A percentile compares a stretch with the other conserved stretches of the same genome.
phyloP scores from a whole-genome alignment of 495 filamentous ascomycete species.

The Podospora didyma region DNA sequence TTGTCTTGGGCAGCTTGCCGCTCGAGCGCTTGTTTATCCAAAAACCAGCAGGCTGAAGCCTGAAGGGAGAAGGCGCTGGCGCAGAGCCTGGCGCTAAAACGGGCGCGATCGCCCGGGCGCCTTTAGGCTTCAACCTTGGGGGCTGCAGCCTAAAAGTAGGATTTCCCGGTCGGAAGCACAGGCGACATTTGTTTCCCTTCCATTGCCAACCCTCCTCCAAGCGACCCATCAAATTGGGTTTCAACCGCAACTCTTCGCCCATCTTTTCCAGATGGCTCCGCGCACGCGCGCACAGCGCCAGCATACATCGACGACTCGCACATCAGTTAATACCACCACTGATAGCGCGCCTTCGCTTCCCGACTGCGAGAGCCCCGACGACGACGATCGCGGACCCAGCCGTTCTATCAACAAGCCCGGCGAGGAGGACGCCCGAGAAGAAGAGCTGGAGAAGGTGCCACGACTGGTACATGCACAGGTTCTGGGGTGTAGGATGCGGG shows the following conservation, averaged over 20 bases:
- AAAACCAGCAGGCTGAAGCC: too few relatives aligned
- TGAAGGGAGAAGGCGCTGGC: too few relatives aligned
- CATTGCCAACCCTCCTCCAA: not conserved
- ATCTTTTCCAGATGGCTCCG: constrained; percentile 7
- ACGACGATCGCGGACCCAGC: not conserved
- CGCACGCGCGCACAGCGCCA: constrained; percentile 2
- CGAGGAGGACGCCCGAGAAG: not conserved
- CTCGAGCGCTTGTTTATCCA: too few relatives aligned
- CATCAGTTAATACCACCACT: constrained; percentile 1
- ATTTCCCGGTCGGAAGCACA: not conserved
- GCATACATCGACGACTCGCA: constrained; percentile 2
- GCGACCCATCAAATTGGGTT: not conserved
- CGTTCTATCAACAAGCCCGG: not conserved
- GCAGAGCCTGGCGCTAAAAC: constrained; percentile 1
- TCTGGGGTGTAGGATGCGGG: not conserved
- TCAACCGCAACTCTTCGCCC: not conserved
- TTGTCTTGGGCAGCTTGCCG: too few relatives aligned
- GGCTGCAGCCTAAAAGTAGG: not conserved
- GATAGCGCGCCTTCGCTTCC: constrained; percentile 1
- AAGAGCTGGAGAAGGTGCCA: not conserved
- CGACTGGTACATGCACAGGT: not conserved
- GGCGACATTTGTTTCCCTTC: constrained; percentile 3
- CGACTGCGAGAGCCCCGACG: constrained; percentile 4
- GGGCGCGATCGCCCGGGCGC: not conserved
- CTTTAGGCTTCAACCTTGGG: not conserved